These are phyloP conservation scores for Lipomyces starkeyi DNA, from an alignment of 805 yeast genomes.

Conservation along the genomic window DNA sequence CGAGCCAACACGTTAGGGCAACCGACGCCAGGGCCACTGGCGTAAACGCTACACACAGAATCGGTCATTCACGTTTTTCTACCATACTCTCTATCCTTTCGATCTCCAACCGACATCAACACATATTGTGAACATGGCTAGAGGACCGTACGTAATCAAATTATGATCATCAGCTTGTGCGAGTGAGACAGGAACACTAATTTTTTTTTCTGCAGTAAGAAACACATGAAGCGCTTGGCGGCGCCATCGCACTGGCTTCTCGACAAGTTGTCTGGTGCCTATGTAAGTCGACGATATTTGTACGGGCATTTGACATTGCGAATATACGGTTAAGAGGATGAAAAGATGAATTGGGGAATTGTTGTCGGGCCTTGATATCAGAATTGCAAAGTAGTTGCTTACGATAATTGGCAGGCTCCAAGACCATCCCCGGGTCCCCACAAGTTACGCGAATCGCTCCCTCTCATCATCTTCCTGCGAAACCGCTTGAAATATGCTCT, in stretches of 20 bases:
- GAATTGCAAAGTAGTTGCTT: not conserved
- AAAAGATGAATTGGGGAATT: not conserved
- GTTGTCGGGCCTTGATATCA: not conserved
- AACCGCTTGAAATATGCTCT: constrained; percentile 98
- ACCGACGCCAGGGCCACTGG: not conserved
- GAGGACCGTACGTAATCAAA: constrained; percentile 37
- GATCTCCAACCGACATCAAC: not conserved
- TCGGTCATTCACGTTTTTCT: not conserved
- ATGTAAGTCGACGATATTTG: constrained; percentile 46
- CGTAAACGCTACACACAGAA: not conserved
- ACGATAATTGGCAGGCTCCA: constrained; percentile 65
- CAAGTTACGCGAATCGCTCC: constrained; percentile 97
- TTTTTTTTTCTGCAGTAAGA: constrained; percentile 56
- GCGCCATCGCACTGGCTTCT: constrained; percentile 99
- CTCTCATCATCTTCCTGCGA: constrained; percentile 95
- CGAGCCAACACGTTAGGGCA: not conserved
- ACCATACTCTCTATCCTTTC: not conserved
- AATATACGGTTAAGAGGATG: not conserved
- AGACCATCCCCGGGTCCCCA: constrained; percentile 99
- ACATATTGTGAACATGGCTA: constrained; percentile 30
- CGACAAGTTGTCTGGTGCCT: constrained; percentile 99
- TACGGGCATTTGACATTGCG: not conserved
- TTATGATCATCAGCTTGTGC: not conserved
- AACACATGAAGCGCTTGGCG: constrained; percentile 99
- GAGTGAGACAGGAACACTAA: not conserved